Percentiles rank a stretch among this genome's conserved stretches.
Conservation (phyloP, 2,329 filamentous ascomycete genomes). For the Alternaria novae-zelandiae region DNA sequence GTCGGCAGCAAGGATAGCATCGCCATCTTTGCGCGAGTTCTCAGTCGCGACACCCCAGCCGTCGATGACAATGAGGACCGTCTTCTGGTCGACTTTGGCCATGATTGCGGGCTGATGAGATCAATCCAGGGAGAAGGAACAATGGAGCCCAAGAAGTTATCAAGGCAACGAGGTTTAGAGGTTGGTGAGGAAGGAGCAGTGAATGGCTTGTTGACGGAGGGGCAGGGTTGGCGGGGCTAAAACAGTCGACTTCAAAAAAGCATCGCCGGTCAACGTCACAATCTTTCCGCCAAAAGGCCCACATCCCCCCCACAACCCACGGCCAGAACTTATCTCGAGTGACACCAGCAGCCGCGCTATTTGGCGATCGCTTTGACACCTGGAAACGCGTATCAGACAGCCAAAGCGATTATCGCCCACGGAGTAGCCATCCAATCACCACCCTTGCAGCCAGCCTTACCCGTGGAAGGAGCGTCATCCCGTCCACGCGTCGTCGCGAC, state of each 20-base stretch:
- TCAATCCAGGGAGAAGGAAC: neutral
- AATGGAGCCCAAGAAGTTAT: neutral
- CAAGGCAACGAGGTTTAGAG: neutral
- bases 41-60: conserved; percentile 92
- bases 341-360: conserved; percentile 12
- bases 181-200: conserved; percentile 7
- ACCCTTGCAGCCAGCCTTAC: conserved; percentile 13
- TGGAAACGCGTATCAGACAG: conserved; percentile 1
- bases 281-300: conserved; percentile 14
- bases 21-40: conserved; percentile 82
- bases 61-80: conserved; percentile 91
- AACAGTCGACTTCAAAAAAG: conserved; percentile 14
- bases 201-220: conserved; percentile 30
- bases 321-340: conserved; percentile 26
- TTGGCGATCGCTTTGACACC: conserved; percentile 11
- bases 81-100: conserved; percentile 72
- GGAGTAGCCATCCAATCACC: conserved; percentile 23
- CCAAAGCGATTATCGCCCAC: conserved; percentile 9
- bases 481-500: conserved; percentile 15
- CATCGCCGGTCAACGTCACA: conserved; percentile 32
- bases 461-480: conserved; percentile 28
- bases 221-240: conserved; percentile 33
- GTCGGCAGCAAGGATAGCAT: conserved; percentile 92
- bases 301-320: conserved; percentile 27
- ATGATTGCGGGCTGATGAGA: conserved; percentile 54